Evolutionary conservation across 2,329 filamentous ascomycete species (phyloP).

Genomic region (Arthroderma uncinatum): DNA sequence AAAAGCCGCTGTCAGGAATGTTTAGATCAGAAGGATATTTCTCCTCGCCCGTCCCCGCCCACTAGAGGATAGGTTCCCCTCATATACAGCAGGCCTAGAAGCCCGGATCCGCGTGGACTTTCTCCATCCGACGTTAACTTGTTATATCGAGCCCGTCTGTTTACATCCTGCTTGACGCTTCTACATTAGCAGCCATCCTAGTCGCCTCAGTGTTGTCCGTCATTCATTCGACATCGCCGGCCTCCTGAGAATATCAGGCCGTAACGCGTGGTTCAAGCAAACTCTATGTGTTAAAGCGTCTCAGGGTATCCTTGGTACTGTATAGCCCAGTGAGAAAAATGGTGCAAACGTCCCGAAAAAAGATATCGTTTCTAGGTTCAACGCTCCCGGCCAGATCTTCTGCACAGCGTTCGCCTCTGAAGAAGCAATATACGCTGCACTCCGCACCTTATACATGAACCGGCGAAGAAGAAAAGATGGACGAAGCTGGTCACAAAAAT

Average conservation of each 20-base stretch:
- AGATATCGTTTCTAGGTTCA: not conserved
- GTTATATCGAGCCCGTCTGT: not conserved
- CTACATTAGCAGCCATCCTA: not conserved
- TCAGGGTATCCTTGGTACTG: not conserved
- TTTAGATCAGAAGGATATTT: too few relatives aligned
- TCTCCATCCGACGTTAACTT: not conserved
- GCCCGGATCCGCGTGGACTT: constrained; percentile 6
- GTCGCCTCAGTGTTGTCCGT: not conserved
- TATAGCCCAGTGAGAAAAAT: not conserved
- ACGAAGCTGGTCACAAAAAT: not conserved
- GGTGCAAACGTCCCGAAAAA: not conserved
- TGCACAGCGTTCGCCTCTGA: not conserved
- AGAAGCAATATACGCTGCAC: not conserved
- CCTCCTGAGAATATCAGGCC: not conserved
- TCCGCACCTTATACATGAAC: not conserved
- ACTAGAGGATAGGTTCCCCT: not conserved
- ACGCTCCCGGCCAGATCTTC: not conserved
- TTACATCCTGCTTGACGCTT: not conserved
- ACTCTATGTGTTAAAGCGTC: not conserved
- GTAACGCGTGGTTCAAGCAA: constrained; percentile 1
- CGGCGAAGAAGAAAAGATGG: not conserved
- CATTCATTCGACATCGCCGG: constrained; percentile 1
- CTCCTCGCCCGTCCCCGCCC: too few relatives aligned
- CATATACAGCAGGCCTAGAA: not conserved
- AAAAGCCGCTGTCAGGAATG: not conserved